phyloP scores from a whole-genome alignment of 2,329 filamentous ascomycete genomes.

The Fusarium euwallaceae region DNA sequence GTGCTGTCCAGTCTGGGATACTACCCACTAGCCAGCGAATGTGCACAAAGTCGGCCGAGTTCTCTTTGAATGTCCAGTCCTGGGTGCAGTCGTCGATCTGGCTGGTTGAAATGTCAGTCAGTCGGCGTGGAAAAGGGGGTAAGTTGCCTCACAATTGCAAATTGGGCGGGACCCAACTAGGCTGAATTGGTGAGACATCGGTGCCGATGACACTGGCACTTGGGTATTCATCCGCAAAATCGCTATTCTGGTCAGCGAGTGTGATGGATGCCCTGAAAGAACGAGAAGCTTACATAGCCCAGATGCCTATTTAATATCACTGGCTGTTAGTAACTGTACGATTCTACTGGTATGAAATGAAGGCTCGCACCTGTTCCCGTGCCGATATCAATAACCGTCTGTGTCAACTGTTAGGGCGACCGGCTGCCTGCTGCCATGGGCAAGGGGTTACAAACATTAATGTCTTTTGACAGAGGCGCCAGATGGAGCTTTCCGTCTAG shows the following conservation, averaged over 20 bases:
- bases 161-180: not conserved
- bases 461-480: not conserved
- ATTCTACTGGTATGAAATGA: not conserved
- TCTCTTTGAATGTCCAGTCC: not conserved
- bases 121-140: too few species aligned
- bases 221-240: constrained; percentile 7
- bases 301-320: not conserved
- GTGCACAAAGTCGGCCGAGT: not conserved
- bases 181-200: constrained; percentile 6
- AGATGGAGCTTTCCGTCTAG: constrained; percentile 3
- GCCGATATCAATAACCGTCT: constrained; percentile 5
- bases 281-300: not conserved
- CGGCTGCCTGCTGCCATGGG: too few species aligned
- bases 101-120: not conserved
- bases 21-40: not conserved
- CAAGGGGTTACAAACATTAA: not conserved
- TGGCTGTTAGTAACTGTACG: not conserved
- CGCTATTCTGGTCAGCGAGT: not conserved
- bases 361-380: constrained; percentile 3
- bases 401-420: too few species aligned
- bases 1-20: not conserved
- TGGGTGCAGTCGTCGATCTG: constrained; percentile 51
- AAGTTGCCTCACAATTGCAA: not conserved
- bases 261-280: not conserved
- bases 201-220: not conserved